These are phyloP conservation scores for Pistacia atlantica DNA, from an alignment of 345 rosid genomes.

Conservation along the genomic window DNA sequence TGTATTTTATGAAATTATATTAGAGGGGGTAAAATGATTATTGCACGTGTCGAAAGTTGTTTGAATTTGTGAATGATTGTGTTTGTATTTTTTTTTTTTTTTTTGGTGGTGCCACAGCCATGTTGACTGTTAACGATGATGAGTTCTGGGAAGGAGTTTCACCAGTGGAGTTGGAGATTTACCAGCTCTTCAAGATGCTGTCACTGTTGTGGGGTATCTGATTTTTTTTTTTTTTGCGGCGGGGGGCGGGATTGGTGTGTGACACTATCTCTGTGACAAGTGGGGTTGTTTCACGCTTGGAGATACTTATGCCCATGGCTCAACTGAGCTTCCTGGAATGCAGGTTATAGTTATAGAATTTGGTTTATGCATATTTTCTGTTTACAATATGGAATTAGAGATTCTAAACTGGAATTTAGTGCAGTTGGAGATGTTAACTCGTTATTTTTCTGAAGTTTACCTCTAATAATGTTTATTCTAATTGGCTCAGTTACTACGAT, in stretches of 20 bases:
- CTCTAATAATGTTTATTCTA: background rate
- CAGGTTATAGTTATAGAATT: constrained; percentile 48
- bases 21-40: background rate
- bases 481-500: background rate
- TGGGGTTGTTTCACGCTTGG: constrained; percentile 93
- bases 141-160: constrained; percentile 93
- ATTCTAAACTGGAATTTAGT: background rate
- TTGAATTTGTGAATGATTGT: constrained; percentile 3
- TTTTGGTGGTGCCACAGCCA: constrained; percentile 42
- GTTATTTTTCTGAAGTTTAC: background rate
- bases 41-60: background rate
- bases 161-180: constrained; percentile 89
- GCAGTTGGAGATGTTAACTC: background rate
- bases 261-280: constrained; percentile 96
- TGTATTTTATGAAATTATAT: background rate
- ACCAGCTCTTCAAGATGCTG: constrained; percentile 97
- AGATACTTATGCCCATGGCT: constrained; percentile 87
- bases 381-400: background rate
- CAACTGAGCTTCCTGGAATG: constrained; percentile 89
- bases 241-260: constrained; percentile 79
- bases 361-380: background rate
- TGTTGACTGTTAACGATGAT: constrained; percentile 75
- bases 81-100: background rate
- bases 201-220: constrained; percentile 94
- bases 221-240: constrained; percentile 23